A percentile compares a stretch with the other conserved stretches of the same genome.
Conservation (phyloP, 2,329 filamentous ascomycete genomes). For the Botrytis medusae region DNA sequence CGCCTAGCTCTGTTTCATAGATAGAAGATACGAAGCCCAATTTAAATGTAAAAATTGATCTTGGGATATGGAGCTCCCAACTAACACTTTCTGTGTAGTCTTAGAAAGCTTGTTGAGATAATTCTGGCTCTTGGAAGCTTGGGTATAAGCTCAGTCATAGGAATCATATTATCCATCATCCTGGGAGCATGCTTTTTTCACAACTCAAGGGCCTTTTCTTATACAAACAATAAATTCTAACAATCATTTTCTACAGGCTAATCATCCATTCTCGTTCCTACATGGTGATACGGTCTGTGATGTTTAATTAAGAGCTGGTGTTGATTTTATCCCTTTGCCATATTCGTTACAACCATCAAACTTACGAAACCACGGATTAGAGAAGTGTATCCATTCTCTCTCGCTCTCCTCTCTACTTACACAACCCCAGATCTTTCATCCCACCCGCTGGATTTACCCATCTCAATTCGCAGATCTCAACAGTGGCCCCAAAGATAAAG, state of each 20-base stretch:
- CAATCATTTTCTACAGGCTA: background rate
- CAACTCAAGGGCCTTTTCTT: background rate
- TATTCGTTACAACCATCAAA: no score
- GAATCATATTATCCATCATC: background rate
- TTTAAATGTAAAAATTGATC: background rate
- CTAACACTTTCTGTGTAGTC: fast-evolving
- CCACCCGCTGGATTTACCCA: background rate
- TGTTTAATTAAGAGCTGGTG: conserved; percentile 1
- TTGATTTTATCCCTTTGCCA: background rate
- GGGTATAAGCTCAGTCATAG: background rate
- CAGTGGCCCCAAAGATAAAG: background rate
- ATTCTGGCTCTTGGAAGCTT: background rate
- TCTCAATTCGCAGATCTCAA: background rate
- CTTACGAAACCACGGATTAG: background rate
- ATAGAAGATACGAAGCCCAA: background rate
- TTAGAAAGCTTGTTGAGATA: background rate
- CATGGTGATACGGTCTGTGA: conserved; percentile 28
- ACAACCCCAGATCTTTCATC: background rate
- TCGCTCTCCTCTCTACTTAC: background rate
- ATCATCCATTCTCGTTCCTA: background rate
- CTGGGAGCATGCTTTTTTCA: fast-evolving
- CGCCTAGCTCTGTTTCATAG: background rate
- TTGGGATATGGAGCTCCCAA: background rate
- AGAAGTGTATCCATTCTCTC: conserved; percentile 3
- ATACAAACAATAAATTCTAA: background rate